Evolutionary conservation across 2,329 filamentous ascomycete species (phyloP), one percentile per base, ranked within the genome.

Genomic region (Beauveria scarabaeidicola): DNA sequence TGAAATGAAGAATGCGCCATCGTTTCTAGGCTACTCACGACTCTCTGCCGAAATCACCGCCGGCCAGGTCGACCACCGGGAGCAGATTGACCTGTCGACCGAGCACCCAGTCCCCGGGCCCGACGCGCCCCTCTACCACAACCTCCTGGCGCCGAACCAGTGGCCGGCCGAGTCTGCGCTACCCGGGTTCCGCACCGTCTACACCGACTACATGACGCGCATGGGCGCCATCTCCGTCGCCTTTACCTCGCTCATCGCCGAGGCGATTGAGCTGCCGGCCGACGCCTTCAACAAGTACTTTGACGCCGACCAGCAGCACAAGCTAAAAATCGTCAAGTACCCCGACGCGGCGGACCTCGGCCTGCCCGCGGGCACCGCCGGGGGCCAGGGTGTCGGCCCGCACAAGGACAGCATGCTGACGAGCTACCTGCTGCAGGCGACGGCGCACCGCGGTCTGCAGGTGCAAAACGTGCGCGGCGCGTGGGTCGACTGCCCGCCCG

Each of bases 251-350:
- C 81, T 95, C 32, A 89, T 95, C 65, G 90, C 91, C 63, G 90
- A 95, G 75, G 88, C 89, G n/a, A 87, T 96, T 63, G 82, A 83
- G 10, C 78, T 96, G 6, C 83, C 87, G 0, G 63, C 78, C 0
- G 74, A 80, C 54, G 89, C 91, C 0, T 95, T 96, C 72, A 77
- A 84, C 69, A 84, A 82, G 66, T 95, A 92, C 77, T 93, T 93
- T 73, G 89, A 92, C 69, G 66, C 79, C 77, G 72, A 81, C 65
- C 78, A 83, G 76, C 90, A 94, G 75, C 90, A 95, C 76, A 95
- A 95, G 77, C 80, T 95, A 67, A 96, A 96, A 77, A 87, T 96
- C 61, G 87, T 95, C 62, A 90, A 89, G 75, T 95, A 94, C 69
- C 91, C 91, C 0, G 90, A 94, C 69, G 72, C 82, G 13, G 73